Percentiles rank a stretch among this genome's conserved stretches.
phyloP scores from a whole-genome alignment of 2,329 filamentous ascomycete genomes.

The Fusarium sterilihyphosum region DNA sequence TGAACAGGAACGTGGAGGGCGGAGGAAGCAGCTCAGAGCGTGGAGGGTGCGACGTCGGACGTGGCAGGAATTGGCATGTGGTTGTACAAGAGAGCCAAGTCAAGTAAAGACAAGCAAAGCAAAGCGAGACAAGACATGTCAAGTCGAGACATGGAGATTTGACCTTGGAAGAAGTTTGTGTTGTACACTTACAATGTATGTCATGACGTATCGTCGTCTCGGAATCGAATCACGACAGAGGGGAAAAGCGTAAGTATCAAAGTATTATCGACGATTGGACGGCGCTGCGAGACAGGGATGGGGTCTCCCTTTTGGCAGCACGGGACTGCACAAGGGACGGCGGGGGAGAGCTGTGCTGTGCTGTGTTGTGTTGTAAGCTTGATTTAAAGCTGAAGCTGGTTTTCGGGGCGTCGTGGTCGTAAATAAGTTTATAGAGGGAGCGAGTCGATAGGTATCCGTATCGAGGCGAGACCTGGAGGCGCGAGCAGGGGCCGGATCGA shows the following conservation, averaged over 20 bases:
- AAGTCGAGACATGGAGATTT: constrained; percentile 21
- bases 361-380: constrained; percentile 4
- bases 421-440: not conserved
- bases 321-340: constrained; percentile 16
- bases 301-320: constrained; percentile 25
- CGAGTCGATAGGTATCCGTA: constrained; percentile 3
- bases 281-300: constrained; percentile 22
- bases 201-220: constrained; percentile 49
- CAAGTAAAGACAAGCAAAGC: not conserved
- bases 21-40: constrained; percentile 20
- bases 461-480: constrained; percentile 7
- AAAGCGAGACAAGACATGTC: not conserved
- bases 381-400: constrained; percentile 22
- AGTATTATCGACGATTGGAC: constrained; percentile 35
- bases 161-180: constrained; percentile 25
- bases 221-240: constrained; percentile 29
- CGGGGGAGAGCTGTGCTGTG: not conserved
- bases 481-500: constrained; percentile 23
- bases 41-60: constrained; percentile 38
- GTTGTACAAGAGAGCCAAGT: constrained; percentile 23
- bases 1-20: constrained; percentile 35
- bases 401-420: constrained; percentile 10
- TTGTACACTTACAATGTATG: constrained; percentile 52
- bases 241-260: not conserved
- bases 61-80: constrained; percentile 38